Evolutionary conservation across 768 basidiomycete species (phyloP).

Genomic region (Leccinum truebloodii): DNA sequence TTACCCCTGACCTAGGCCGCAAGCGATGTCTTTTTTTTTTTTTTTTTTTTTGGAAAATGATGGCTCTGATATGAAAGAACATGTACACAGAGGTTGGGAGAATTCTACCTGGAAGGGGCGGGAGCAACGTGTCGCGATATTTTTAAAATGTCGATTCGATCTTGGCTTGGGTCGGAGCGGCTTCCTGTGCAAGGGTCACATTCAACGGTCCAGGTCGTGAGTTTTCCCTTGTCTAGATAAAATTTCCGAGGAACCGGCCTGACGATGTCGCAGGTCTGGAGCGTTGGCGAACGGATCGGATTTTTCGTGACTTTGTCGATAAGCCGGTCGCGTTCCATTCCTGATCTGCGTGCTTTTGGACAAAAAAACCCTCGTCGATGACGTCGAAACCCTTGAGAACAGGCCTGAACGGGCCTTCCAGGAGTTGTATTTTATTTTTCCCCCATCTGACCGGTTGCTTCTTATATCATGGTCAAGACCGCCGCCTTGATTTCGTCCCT

Average conservation of each 20-base stretch:
- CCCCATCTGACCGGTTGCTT: not conserved
- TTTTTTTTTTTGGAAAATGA: no score
- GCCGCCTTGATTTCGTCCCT: not conserved
- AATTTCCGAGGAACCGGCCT: not conserved
- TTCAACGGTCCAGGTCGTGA: not conserved
- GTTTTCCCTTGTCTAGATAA: not conserved
- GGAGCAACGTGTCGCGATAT: not conserved
- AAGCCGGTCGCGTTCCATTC: not conserved
- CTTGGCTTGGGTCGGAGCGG: not conserved
- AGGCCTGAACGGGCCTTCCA: not conserved
- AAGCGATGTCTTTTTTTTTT: no score
- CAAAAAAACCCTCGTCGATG: not conserved
- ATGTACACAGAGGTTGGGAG: not conserved
- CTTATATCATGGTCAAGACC: not conserved
- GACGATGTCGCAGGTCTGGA: not conserved
- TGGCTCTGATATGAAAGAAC: not conserved
- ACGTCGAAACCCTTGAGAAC: not conserved
- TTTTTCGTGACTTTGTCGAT: no score
- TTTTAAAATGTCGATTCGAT: not conserved
- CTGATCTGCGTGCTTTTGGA: not conserved
- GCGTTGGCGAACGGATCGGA: not conserved
- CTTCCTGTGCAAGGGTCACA: not conserved
- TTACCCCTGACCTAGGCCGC: no score
- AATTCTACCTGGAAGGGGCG: not conserved
- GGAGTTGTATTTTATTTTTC: no score